Conservation (phyloP, 2,329 filamentous ascomycete genomes). For the Clonostachys solani region DNA sequence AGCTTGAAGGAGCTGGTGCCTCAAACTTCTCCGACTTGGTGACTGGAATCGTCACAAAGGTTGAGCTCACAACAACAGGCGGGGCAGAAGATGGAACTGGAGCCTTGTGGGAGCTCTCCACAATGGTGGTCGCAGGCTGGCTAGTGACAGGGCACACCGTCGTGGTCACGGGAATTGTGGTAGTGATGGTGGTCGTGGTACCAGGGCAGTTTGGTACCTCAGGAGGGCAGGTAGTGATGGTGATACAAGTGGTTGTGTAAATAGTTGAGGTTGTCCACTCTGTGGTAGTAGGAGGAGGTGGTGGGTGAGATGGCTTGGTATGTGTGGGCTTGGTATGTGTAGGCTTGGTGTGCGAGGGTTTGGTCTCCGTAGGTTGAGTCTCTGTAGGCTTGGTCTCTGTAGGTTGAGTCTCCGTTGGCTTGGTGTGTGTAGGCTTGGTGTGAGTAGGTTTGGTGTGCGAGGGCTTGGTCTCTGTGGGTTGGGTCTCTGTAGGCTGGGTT, state of each 20-base stretch:
- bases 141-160: conserved; percentile 6
- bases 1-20: too few species aligned
- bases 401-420: background rate
- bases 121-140: conserved; percentile 1
- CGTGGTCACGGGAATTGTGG: conserved; percentile 5
- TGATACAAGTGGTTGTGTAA: conserved; percentile 13
- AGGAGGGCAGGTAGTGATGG: conserved; percentile 10
- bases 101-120: background rate
- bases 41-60: background rate
- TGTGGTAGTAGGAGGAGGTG: conserved; percentile 1
- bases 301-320: background rate
- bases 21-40: background rate
- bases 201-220: conserved; percentile 8
- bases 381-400: conserved; percentile 11
- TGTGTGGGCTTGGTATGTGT: background rate
- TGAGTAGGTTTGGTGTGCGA: conserved; percentile 5
- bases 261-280: conserved; percentile 13
- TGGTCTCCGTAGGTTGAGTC: conserved; percentile 3
- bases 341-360: conserved; percentile 6
- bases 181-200: conserved; percentile 7
- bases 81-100: background rate
- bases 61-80: background rate
- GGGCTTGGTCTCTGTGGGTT: conserved; percentile 16
- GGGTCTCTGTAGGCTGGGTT: conserved; percentile 11
- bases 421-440: background rate